Conservation (phyloP, 495 filamentous ascomycete genomes). For the Trichoderma reesei region DNA sequence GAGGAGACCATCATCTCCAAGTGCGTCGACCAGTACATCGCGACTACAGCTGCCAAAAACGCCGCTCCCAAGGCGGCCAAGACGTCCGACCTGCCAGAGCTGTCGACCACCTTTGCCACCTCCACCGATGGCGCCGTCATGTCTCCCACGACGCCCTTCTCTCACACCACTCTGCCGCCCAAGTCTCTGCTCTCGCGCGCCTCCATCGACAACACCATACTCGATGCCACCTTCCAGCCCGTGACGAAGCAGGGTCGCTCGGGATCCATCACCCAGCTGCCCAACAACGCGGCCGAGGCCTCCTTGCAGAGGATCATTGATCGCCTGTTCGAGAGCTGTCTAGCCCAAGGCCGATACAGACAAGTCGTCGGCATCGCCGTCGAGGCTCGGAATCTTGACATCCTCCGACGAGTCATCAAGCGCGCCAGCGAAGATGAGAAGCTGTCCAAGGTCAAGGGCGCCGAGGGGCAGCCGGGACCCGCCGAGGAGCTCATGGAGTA, state of each 20-base stretch:
- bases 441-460: constrained; percentile 44
- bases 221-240: constrained; percentile 46
- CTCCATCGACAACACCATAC: constrained; percentile 51
- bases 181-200: constrained; percentile 77
- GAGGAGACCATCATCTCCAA: constrained; percentile 98
- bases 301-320: constrained; percentile 76
- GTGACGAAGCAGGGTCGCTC: constrained; percentile 45
- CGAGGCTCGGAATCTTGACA: constrained; percentile 85
- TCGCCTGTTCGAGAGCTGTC: constrained; percentile 83
- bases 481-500: constrained; percentile 97
- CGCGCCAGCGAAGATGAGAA: constrained; percentile 72
- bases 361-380: constrained; percentile 99
- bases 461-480: constrained; percentile 42
- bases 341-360: constrained; percentile 75
- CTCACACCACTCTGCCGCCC: constrained; percentile 78
- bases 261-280: constrained; percentile 34
- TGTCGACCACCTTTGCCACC: constrained; percentile 68
- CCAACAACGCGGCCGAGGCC: constrained; percentile 44
- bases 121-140: constrained; percentile 52
- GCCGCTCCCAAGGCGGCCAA: constrained; percentile 36
- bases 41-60: constrained; percentile 64
- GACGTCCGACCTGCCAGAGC: constrained; percentile 48
- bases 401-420: constrained; percentile 79
- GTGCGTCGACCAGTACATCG: constrained; percentile 96
- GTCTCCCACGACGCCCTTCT: constrained; percentile 88